phyloP scores from a whole-genome alignment of 2,329 filamentous ascomycete genomes.

The Colletotrichum brevisporum region DNA sequence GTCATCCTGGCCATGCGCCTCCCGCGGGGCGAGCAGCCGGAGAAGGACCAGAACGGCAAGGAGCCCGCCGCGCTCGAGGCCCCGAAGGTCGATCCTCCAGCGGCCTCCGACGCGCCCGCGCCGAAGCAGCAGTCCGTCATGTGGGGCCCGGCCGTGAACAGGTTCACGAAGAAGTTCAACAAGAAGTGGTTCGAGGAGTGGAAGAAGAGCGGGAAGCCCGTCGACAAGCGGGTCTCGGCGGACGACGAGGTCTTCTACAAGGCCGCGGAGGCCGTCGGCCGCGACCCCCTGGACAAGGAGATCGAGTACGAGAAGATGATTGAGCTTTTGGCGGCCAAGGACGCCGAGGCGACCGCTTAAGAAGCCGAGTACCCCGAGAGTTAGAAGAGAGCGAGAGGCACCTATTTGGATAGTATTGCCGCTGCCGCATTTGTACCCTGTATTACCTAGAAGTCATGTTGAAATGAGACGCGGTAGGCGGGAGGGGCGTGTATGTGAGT shows the following conservation, averaged over 20 bases:
- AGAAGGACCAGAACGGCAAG: constrained; percentile 44
- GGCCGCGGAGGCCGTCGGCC: constrained; percentile 31
- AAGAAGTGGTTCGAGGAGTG: constrained; percentile 41
- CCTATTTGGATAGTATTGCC: too few relatives aligned
- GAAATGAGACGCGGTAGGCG: neutral
- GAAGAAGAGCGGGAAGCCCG: constrained; percentile 31
- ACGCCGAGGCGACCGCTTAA: constrained; percentile 29
- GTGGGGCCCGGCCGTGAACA: constrained; percentile 36
- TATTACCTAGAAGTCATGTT: constrained; percentile 27
- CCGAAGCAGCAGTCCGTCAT: constrained; percentile 38
- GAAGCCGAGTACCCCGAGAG: neutral
- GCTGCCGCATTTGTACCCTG: neutral
- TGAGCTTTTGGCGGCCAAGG: constrained; percentile 36
- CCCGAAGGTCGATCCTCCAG: neutral
- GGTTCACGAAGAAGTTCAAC: constrained; percentile 35
- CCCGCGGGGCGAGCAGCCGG: constrained; percentile 60
- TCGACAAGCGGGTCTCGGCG: constrained; percentile 8
- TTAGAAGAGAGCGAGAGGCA: constrained; percentile 5
- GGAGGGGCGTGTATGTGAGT: constrained; percentile 6
- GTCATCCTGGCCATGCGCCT: constrained; percentile 77
- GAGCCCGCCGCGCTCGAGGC: constrained; percentile 12
- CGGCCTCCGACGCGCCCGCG: constrained; percentile 20
- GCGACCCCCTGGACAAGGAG: constrained; percentile 39
- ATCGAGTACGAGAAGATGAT: constrained; percentile 42
- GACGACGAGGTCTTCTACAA: constrained; percentile 26